phyloP scores from a whole-genome alignment of 495 filamentous ascomycete genomes.

The Penicillium argentinense region DNA sequence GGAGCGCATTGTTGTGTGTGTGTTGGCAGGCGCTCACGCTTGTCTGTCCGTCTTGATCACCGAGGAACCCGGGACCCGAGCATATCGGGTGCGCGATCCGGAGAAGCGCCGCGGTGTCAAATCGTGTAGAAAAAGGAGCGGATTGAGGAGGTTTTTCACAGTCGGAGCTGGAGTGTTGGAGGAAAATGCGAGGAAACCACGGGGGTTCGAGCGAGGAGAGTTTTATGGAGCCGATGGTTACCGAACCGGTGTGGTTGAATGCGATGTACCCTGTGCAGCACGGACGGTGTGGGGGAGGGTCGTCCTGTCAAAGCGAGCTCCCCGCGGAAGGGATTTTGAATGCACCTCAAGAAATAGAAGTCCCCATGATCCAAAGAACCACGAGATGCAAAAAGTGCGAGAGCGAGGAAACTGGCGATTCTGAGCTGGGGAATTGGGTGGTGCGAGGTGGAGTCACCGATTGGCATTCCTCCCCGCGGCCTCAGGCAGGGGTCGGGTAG shows the following conservation, averaged over 20 bases:
- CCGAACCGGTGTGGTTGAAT: constrained; percentile 29
- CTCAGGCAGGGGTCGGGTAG: constrained; percentile 25
- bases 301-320: constrained; percentile 20
- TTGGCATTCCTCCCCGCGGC: constrained; percentile 20
- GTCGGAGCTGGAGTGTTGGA: constrained; percentile 4
- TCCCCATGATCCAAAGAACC: constrained; percentile 13
- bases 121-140: constrained; percentile 8
- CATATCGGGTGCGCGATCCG: constrained; percentile 51
- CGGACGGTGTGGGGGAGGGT: constrained; percentile 29
- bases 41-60: constrained; percentile 42
- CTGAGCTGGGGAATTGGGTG: constrained; percentile 23
- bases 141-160: neutral
- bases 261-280: constrained; percentile 38
- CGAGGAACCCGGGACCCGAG: constrained; percentile 48
- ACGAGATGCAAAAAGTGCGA: constrained; percentile 7
- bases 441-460: constrained; percentile 34
- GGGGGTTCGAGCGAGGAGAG: constrained; percentile 12
- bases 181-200: neutral
- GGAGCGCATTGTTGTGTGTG: constrained; percentile 39
- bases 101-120: constrained; percentile 31
- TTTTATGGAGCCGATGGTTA: constrained; percentile 31
- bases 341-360: constrained; percentile 12
- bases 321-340: constrained; percentile 16
- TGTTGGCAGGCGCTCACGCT: constrained; percentile 38
- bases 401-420: constrained; percentile 11